Evolutionary conservation across 495 filamentous ascomycete species (phyloP).

Genomic region (Trichocladium uniseriatum): DNA sequence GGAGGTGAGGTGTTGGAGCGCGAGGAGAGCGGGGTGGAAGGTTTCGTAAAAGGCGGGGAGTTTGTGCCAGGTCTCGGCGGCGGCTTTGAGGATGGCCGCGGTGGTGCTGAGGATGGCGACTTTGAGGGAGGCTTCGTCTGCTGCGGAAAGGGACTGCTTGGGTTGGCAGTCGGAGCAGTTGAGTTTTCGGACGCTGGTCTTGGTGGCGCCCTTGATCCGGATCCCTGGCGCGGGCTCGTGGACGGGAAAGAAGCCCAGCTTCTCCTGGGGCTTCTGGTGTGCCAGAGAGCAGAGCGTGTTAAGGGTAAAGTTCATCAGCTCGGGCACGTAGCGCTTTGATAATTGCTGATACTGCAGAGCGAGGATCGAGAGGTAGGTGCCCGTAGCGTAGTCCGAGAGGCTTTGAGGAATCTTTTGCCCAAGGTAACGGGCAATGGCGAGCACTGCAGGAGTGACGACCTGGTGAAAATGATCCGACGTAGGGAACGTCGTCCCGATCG

Average conservation of each 20-base stretch:
- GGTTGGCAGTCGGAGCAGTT: conserved; percentile 45
- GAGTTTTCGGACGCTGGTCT: conserved; percentile 32
- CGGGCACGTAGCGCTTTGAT: conserved; percentile 79
- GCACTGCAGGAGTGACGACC: conserved; percentile 78
- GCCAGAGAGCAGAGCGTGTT: conserved; percentile 64
- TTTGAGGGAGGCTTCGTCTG: conserved; percentile 42
- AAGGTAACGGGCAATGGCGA: conserved; percentile 73
- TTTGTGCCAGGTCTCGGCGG: conserved; percentile 53
- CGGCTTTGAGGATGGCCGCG: conserved; percentile 46
- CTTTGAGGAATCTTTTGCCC: conserved; percentile 59
- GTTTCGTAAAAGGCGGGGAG: conserved; percentile 67
- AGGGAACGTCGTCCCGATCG: conserved; percentile 76
- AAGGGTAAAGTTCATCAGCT: conserved; percentile 70
- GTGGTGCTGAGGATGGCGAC: conserved; percentile 49
- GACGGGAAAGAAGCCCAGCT: conserved; percentile 50
- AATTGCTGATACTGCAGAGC: conserved; percentile 69
- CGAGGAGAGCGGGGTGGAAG: conserved; percentile 49
- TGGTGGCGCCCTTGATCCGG: conserved; percentile 36
- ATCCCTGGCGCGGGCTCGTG: conserved; percentile 48
- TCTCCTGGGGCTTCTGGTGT: conserved; percentile 38
- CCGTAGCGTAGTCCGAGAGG: conserved; percentile 57
- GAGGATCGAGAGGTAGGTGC: conserved; percentile 69
- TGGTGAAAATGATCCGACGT: conserved; percentile 96
- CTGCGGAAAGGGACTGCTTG: conserved; percentile 12
- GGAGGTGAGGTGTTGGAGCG: conserved; percentile 46